phyloP scores from a whole-genome alignment of 2,329 filamentous ascomycete genomes.

The Penicillium polonicum region DNA sequence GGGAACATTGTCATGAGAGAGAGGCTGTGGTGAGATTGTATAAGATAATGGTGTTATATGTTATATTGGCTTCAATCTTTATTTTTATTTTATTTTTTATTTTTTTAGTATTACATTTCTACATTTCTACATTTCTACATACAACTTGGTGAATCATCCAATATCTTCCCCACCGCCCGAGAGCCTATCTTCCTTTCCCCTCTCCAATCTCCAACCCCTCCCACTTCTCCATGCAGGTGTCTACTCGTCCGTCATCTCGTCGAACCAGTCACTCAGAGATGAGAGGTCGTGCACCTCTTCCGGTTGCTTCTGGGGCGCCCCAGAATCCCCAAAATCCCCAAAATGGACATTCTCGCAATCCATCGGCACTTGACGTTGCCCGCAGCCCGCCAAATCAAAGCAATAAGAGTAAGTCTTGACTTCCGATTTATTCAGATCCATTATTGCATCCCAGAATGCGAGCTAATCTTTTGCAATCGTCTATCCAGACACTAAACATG shows the following conservation, averaged over 20 bases:
- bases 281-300: constrained; percentile 43
- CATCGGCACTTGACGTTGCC: constrained; percentile 46
- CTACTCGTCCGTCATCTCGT: constrained; percentile 25
- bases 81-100: background rate
- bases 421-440: background rate
- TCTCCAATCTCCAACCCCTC: constrained; percentile 19
- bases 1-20: constrained; percentile 11
- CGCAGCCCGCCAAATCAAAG: constrained; percentile 48
- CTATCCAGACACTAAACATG: constrained; percentile 80
- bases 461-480: constrained; percentile 11
- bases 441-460: background rate
- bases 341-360: constrained; percentile 45
- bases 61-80: background rate
- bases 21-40: background rate
- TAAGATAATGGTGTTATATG: background rate
- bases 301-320: constrained; percentile 36
- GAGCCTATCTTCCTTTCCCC: constrained; percentile 17
- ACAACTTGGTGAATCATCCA: background rate
- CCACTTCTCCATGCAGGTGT: constrained; percentile 25
- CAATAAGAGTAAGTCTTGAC: constrained; percentile 37
- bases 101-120: background rate
- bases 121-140: background rate
- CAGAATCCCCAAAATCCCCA: constrained; percentile 32
- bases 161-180: constrained; percentile 13
- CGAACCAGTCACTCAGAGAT: constrained; percentile 37